Base-by-base conservation (phyloP, 139 green algal species). In the Chlorella sp. region DNA sequence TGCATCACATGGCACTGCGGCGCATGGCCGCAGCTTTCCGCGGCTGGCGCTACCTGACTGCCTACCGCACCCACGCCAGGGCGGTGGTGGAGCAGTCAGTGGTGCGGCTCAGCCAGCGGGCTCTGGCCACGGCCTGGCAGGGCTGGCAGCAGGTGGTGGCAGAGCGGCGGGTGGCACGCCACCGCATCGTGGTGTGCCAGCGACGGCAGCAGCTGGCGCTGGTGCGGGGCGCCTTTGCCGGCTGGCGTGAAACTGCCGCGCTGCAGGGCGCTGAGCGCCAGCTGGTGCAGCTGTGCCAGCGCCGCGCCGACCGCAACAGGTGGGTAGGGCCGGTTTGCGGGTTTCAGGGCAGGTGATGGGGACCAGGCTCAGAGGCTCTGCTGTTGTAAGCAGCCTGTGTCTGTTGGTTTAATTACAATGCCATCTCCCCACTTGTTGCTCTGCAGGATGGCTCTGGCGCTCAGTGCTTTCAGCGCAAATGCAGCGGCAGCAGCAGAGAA, bases 171-270 rank as follows among this genome's bases (percentile, higher is more conserved):
- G 63, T 69, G 23, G 62, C 64, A 3, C 36, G 75, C 18, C 84
- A 85, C 56, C 75, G 74, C n/a, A 67, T 85, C 20, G 74, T 63
- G 3, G 47, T 80, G 21, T 85, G 84, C 84, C 84, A 70, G 69
- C 63, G 84, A 36, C 63, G 73, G 38, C 55, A 65, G 38, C 34
- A 36, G 38, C 11, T 36, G 28, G 60, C 20, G 44, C 25, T 65
- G 78, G 69, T 62, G 65, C 74, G 65, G 68, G 34, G 30, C 6
- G 73, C 36, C 21, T 32, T 86, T 23, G 41, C 51, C 1, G 75
- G 34, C 36, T 87, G 82, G 86, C 70, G 71, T 4, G 70, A 57
- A 38, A 25, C 7, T 4, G 80, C 72, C 1, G 76, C 63, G 1
- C 26, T 63, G 12, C 15, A 36, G 12, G 30, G n/a, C 12, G 64